Base-by-base conservation (phyloP, 2,329 filamentous ascomycete genomes). In the Penicillium griseofulvum region DNA sequence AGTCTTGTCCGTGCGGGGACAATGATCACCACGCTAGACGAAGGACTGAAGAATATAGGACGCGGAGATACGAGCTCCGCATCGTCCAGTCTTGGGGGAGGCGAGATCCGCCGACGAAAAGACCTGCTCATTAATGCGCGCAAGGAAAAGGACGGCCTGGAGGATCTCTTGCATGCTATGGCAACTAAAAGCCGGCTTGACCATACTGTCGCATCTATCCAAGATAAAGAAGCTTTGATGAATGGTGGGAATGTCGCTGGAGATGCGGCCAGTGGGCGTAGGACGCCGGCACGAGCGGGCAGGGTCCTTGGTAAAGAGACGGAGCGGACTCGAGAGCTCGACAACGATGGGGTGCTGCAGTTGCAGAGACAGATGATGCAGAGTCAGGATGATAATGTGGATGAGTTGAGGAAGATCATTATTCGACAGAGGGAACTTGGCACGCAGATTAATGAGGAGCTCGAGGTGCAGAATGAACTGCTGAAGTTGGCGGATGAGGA, bases 311-410 rank as follows among this genome's bases (percentile, higher is more conserved):
- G 77, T 63, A 77, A 77, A 45, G 85, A 87, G 71, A 87, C 84
- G 0, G 81, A 84, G 58, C 76, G 80, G 37, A 87, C 85, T 10
- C 73, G 84, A 12, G 83, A 86, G 62, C 66, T 87, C 58, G 85
- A 87, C 67, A 87, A 87, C 58, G 73, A 80, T n/a, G 84, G 84
- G 0, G 82, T 87, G 14, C 59, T 87, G 61, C 83, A 86, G 68
- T 66, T 87, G 57, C 85, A 87, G 70, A 77, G 80, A 61, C 81
- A 86, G 63, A 80, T 84, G 54, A 86, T 87, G 73, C 67, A 77
- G 43, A 81, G 85, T 47, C 85, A 87, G 64, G 84, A 87, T 57
- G 71, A 81, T 62, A 82, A 83, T 65, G 77, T 87, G 4, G 75
- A 84, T 41, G 80, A 83, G 59, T 63, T 87, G 60, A 78, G 81